These are phyloP conservation scores for Metarhizium robertsii DNA, from an alignment of 2,329 filamentous ascomycete genomes.

Conservation along the genomic window DNA sequence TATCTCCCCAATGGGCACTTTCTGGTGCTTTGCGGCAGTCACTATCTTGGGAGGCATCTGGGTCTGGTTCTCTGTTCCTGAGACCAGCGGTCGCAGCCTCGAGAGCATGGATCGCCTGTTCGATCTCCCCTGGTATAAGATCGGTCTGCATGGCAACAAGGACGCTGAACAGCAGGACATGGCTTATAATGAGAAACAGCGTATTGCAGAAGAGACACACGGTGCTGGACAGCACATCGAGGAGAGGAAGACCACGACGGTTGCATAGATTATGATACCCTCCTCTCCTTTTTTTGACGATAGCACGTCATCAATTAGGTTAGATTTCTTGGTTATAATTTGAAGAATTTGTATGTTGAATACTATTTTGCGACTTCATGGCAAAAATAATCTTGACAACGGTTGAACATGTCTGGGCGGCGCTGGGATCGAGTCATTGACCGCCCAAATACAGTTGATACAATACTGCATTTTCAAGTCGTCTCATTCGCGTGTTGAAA, in stretches of 20 bases:
- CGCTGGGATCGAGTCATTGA: too few species aligned
- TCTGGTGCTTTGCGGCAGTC: conserved; percentile 65
- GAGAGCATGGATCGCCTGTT: conserved; percentile 68
- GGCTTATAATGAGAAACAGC: conserved; percentile 34
- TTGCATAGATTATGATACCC: background rate
- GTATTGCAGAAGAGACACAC: conserved; percentile 21
- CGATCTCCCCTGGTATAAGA: conserved; percentile 63
- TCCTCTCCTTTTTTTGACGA: background rate
- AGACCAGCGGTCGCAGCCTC: conserved; percentile 56
- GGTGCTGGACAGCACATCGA: conserved; percentile 27
- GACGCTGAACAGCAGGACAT: conserved; percentile 39
- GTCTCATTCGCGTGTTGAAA: too few species aligned
- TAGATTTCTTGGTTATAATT: too few species aligned
- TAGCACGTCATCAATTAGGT: too few species aligned
- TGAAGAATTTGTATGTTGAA: too few species aligned
- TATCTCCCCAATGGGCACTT: conserved; percentile 55
- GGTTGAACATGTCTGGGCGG: too few species aligned
- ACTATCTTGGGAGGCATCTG: conserved; percentile 59
- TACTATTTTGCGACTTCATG: too few species aligned
- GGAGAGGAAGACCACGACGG: conserved; percentile 11
- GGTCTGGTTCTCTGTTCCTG: conserved; percentile 65
- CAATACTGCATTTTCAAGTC: too few species aligned
- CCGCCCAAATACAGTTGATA: too few species aligned
- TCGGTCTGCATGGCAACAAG: conserved; percentile 49
- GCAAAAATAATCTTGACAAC: too few species aligned